Percentiles rank a stretch among this genome's conserved stretches.
Conservation (phyloP, 148 eudicot genomes). For the Vaccinium darrowii region DNA sequence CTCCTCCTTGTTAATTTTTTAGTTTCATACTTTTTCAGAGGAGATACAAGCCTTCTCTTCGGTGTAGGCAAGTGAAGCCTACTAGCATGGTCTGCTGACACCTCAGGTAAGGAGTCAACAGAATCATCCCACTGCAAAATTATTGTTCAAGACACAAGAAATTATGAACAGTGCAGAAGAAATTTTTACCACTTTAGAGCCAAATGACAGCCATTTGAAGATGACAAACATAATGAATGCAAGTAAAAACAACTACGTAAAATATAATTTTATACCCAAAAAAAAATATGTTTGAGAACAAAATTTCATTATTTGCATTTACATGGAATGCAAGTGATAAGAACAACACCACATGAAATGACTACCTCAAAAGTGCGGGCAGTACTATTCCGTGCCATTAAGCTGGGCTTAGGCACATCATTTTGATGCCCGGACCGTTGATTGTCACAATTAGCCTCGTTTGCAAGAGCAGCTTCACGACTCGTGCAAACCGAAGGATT, state of each 20-base stretch:
- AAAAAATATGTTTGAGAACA: neutral
- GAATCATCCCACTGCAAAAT: slow-evolving; percentile 59
- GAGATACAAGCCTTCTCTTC: slow-evolving; percentile 33
- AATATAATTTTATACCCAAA: neutral
- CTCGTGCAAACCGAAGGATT: slow-evolving; percentile 12
- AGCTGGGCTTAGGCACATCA: slow-evolving; percentile 36
- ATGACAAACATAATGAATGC: neutral
- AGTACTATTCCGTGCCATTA: slow-evolving; percentile 53
- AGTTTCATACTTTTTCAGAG: slow-evolving; percentile 29
- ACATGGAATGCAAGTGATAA: slow-evolving; percentile 3
- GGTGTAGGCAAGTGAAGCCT: slow-evolving; percentile 46
- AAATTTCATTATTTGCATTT: neutral
- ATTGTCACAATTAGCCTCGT: slow-evolving; percentile 3
- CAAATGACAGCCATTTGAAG: neutral
- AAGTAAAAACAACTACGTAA: neutral
- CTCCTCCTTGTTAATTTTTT: slow-evolving; percentile 35
- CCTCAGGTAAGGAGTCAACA: slow-evolving; percentile 35
- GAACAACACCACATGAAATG: slow-evolving; percentile 8
- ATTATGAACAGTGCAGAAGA: neutral
- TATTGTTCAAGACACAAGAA: neutral
- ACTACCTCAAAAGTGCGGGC: slow-evolving; percentile 45
- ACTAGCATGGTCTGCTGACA: slow-evolving; percentile 15
- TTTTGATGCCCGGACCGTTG: slow-evolving; percentile 4
- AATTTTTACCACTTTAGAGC: neutral
- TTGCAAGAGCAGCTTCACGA: slow-evolving; percentile 21